Conservation (phyloP, 345 rosid genomes). For the Eucalyptus decipiens region DNA sequence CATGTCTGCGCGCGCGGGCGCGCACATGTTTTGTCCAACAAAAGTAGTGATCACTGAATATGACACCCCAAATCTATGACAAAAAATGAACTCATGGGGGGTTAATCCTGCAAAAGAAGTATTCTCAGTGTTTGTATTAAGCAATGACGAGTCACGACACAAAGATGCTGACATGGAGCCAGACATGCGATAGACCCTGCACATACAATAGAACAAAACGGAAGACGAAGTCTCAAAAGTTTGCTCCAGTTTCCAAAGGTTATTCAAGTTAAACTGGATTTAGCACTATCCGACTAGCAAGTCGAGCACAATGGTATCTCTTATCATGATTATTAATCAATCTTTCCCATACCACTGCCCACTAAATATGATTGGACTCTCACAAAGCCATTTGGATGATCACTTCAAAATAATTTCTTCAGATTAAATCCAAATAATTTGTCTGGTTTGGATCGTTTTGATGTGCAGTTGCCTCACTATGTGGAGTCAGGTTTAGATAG, state of each 20-base stretch:
- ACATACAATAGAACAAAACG: neutral
- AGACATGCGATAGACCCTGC: neutral
- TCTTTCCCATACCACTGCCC: neutral
- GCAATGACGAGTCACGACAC: neutral
- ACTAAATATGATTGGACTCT: neutral
- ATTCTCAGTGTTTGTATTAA: neutral
- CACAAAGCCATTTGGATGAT: neutral
- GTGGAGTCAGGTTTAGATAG: neutral
- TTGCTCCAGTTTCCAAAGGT: neutral
- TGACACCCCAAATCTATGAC: neutral
- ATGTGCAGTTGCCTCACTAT: neutral
- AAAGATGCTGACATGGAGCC: neutral
- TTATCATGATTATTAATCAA: neutral
- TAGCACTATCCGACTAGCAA: neutral
- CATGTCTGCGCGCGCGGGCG: rapidly evolving
- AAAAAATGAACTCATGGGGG: constrained; percentile 1
- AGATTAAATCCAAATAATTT: neutral
- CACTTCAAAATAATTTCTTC: neutral
- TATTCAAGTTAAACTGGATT: neutral
- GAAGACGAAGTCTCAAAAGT: neutral
- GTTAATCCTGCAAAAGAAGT: neutral
- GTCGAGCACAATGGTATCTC: neutral
- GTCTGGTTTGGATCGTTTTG: rapidly evolving
- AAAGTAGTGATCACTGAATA: neutral
- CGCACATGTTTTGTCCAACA: neutral